A percentile compares a stretch with the other conserved stretches of the same genome.
These are phyloP conservation scores for Xylaria acuta DNA, from an alignment of 495 filamentous ascomycete species.

Conservation along the genomic window DNA sequence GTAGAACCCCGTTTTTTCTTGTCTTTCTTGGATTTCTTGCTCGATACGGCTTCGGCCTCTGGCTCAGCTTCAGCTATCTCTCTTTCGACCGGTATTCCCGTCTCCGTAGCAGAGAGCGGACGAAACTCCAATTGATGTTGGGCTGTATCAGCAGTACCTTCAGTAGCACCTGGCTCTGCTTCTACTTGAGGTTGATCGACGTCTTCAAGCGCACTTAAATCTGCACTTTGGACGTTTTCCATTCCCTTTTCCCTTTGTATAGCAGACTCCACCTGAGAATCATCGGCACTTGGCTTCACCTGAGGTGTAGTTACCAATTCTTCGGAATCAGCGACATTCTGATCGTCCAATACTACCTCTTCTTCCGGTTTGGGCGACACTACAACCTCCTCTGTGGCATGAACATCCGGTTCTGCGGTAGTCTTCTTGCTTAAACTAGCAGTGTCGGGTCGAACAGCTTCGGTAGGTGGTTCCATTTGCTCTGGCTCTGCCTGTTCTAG, in stretches of 20 bases:
- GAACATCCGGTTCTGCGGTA: conserved; percentile 14
- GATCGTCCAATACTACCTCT: neutral
- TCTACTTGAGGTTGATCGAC: neutral
- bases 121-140: conserved; percentile 2
- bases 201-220: neutral
- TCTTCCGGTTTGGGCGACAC: neutral
- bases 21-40: conserved; percentile 25
- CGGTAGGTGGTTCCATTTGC: neutral
- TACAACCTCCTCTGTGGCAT: conserved; percentile 17
- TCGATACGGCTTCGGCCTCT: conserved; percentile 7
- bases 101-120: conserved; percentile 5
- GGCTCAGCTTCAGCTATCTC: conserved; percentile 25
- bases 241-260: neutral
- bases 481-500: neutral
- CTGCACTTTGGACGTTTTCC: conserved; percentile 12
- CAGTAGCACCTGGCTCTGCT: neutral
- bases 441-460: conserved; percentile 12
- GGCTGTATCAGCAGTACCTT: neutral
- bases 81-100: conserved; percentile 18
- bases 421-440: conserved; percentile 29
- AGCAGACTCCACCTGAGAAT: neutral
- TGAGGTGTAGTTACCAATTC: neutral
- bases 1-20: conserved; percentile 30
- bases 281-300: conserved; percentile 11
- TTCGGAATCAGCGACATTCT: conserved; percentile 3